phyloP scores from a whole-genome alignment of 371 early-diverging fungal genomes.

The Mucor irregularis region DNA sequence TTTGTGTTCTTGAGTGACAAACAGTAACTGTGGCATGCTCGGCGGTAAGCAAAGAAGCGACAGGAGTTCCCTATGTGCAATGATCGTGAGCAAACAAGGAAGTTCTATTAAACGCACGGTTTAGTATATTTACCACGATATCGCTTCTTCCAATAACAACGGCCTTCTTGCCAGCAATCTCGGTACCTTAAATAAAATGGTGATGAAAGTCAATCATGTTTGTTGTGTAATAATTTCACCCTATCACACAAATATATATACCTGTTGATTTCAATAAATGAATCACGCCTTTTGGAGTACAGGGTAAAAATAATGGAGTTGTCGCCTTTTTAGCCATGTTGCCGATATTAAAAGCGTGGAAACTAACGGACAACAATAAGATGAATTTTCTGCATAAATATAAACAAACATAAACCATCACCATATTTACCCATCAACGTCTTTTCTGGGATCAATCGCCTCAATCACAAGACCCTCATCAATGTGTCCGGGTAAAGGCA shows the following conservation, averaged over 20 bases:
- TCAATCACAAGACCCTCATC: conserved; percentile 78
- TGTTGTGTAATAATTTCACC: too few relatives aligned
- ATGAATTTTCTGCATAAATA: too few relatives aligned
- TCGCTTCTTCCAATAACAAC: conserved; percentile 95
- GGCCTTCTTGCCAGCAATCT: conserved; percentile 48
- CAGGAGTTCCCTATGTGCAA: conserved; percentile 92
- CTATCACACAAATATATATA: too few relatives aligned
- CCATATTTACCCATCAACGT: conserved; percentile 89
- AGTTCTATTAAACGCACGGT: too few relatives aligned
- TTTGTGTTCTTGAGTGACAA: conserved; percentile 84
- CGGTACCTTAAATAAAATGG: too few relatives aligned
- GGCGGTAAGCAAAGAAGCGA: conserved; percentile 76
- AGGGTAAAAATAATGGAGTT: conserved; percentile 83
- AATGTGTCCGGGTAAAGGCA: conserved; percentile 88
- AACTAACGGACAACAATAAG: too few relatives aligned
- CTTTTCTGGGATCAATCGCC: conserved; percentile 83
- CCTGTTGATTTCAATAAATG: conserved; percentile 73
- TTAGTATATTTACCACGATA: too few relatives aligned
- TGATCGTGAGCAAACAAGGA: too few relatives aligned
- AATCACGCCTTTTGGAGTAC: conserved; percentile 92
- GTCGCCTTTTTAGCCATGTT: conserved; percentile 77
- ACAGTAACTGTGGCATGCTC: conserved; percentile 89
- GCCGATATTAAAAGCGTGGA: conserved; percentile 91
- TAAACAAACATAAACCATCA: too few relatives aligned
- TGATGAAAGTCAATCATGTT: too few relatives aligned